Evolutionary conservation across 495 filamentous ascomycete species (phyloP), one percentile per base, ranked within the genome.

Genomic region (Aspergillus incahuasiensis): DNA sequence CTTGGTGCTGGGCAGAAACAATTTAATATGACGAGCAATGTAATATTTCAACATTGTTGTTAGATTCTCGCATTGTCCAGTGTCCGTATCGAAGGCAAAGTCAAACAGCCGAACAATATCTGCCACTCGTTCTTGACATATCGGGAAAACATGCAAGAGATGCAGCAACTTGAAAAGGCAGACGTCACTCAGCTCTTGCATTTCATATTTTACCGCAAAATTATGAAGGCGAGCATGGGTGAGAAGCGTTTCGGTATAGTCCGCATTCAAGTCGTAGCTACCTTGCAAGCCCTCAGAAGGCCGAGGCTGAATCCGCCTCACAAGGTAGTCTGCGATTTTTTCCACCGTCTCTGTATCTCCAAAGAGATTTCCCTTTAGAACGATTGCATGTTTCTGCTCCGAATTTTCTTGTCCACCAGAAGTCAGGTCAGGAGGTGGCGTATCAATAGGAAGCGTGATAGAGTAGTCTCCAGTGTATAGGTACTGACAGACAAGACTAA

Each of bases 91-190:
- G 22, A 48, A 19, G 45, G 45, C 45, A 8, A 48, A 32, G 45
- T 48, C 13, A 48, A 48, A 32, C 13, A 46, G 25, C 21, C 12
- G 25, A 48, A 32, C 15, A 48, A 48, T 48, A 48, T 48, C 45
- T 28, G 13, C 8, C 16, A 46, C 43, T 25, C 12, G 43, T 11
- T 46, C 12, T 46, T 46, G 9, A 28, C 21, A 46, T 28, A 46
- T 46, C 7, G 12, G 43, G 43, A 46, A 28, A 12, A 22, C 19
- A 22, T 44, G 41, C 41, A 44, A 19, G 18, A 44, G 41, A 22
- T 44, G 19, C 12, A 44, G 6, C 7, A 44, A 12, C 11, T 44
- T 44, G 19, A 44, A 44, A 8, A 44, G 41, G 41, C 41, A 44
- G 41, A 44, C 24, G 19, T 44, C 41, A 12, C 41, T 18, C 41